Conservation (phyloP, 768 basidiomycete genomes). For the Amanita subjunquillea region DNA sequence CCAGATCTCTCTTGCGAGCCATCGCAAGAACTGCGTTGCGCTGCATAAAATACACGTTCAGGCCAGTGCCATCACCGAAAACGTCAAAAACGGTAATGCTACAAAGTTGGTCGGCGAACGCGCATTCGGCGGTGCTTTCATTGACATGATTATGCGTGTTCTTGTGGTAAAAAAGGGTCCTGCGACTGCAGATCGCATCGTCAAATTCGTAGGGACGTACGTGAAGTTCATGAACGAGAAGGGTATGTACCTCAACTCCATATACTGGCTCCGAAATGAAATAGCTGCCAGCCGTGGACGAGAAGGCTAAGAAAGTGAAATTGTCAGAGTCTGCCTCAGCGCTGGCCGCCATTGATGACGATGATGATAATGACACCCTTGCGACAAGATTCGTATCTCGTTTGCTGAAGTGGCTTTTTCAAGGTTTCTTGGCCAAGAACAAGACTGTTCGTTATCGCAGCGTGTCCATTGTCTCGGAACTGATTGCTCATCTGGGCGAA, state of each 20-base stretch:
- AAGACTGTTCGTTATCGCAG: constrained; percentile 79
- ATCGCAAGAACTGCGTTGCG: constrained; percentile 87
- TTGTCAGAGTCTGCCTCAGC: constrained; percentile 1
- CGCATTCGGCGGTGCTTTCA: constrained; percentile 65
- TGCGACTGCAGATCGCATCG: constrained; percentile 64
- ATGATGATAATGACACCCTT: constrained; percentile 57
- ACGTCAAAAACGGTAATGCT: constrained; percentile 32
- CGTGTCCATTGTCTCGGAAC: constrained; percentile 73
- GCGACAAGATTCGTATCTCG: constrained; percentile 59
- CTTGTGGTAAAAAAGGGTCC: constrained; percentile 83
- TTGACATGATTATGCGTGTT: constrained; percentile 63
- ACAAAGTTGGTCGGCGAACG: constrained; percentile 65
- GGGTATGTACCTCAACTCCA: constrained; percentile 34
- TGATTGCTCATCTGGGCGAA: constrained; percentile 79
- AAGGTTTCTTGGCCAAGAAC: constrained; percentile 85
- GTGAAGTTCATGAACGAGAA: constrained; percentile 75
- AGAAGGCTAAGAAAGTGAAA: constrained; percentile 16
- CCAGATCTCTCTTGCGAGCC: constrained; percentile 72
- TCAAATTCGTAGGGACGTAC: constrained; percentile 84
- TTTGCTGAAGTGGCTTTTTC: constrained; percentile 63
- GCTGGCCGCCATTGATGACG: constrained; percentile 25
- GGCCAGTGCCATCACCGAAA: constrained; percentile 43
- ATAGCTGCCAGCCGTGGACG: constrained; percentile 5
- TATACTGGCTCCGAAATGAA: neutral
- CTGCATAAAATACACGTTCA: constrained; percentile 76